Conservation (phyloP, 441 rosid species). For the Syzygium syzygioides region DNA sequence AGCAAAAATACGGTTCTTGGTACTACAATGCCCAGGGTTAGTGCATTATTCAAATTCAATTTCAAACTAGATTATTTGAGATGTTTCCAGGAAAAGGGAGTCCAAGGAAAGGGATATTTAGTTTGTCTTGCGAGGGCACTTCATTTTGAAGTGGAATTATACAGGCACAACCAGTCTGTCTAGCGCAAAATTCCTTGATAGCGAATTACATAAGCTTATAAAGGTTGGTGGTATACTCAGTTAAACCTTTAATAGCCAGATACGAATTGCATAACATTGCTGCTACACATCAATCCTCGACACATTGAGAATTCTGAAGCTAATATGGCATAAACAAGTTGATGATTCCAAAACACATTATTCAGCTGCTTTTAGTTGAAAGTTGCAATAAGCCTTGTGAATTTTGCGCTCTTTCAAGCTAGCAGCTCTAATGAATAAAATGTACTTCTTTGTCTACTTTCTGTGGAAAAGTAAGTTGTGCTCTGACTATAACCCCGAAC, state of each 20-base stretch:
- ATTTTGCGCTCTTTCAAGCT: not conserved
- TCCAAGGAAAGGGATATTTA: not conserved
- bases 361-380: not conserved
- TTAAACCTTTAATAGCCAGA: not conserved
- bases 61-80: not conserved
- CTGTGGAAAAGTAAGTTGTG: not conserved
- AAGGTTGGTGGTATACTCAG: not conserved
- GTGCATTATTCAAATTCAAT: not conserved
- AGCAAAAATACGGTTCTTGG: not conserved
- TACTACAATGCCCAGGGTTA: slow-evolving; percentile 22
- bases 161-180: not conserved
- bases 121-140: not conserved
- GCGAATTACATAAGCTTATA: not conserved
- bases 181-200: not conserved
- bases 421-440: not conserved
- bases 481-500: not conserved
- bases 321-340: not conserved
- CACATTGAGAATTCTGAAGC: not conserved
- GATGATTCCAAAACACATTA: not conserved
- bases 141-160: not conserved
- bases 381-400: not conserved
- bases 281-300: not conserved
- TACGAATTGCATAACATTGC: not conserved
- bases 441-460: not conserved
- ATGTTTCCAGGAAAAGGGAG: not conserved